Base-by-base conservation (phyloP, 306 rosid genomes). In the Lithocarpus polystachyus region DNA sequence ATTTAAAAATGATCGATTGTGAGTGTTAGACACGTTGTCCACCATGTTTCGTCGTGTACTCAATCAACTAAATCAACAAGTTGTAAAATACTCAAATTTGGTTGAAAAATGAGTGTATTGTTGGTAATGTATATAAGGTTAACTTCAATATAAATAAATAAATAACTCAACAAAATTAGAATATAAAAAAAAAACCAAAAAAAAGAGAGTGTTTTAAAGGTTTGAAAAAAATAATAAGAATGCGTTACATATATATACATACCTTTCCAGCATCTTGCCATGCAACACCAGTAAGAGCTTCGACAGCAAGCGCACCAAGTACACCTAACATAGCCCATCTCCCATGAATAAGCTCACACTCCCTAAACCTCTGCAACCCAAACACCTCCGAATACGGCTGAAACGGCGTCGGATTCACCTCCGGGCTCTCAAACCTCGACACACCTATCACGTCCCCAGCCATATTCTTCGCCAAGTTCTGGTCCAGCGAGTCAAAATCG, bases 201-300 rank as follows among this genome's bases (percentile, higher is more conserved):
- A 37, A 2, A 8, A 8, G 0, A 6, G 5, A 8, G 45, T 7
- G 45, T 37, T 37, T 7, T 7, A 7, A 37, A 8, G 11, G 45
- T 37, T 37, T 37, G 11, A 7, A 22, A 57, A 26, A 22, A 10
- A 1, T 11, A 57, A n/a, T 54, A 79, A 33, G 3, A 56, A 55
- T 20, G 45, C 68, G 20, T 0, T 12, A 8, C 45, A 40, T 40
- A 37, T 7, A 6, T 0, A 33, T 35, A 35, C 9, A 35, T 80
- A 93, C 96, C 97, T 93, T 91, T 81, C 97, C 97, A 15, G 97
- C 96, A 82, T 93, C 96, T 67, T 91, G 97, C 97, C 97, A 93
- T 4, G 97, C 75, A 45, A 93, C 94, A 0, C 97, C 96, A 2
- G 96, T 88, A 77, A 90, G 81, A 1, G 83, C 93, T 68, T 93